phyloP scores from a whole-genome alignment of 495 filamentous ascomycete species.

The Xylaria sp. region DNA sequence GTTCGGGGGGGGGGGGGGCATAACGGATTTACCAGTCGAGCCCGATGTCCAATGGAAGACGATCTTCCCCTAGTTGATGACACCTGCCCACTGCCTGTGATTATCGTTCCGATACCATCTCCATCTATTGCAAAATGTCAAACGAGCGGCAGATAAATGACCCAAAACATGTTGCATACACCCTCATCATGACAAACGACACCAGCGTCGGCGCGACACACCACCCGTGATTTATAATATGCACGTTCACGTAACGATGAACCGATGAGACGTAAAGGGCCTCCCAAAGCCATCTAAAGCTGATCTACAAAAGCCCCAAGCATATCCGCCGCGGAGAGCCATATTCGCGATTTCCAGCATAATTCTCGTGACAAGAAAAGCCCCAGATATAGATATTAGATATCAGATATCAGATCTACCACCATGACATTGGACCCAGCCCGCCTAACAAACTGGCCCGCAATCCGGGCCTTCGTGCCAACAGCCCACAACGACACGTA shows the following conservation, averaged over 20 bases:
- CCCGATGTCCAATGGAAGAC: background rate
- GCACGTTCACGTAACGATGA: background rate
- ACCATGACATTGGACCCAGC: conserved; percentile 17
- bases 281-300: background rate
- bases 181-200: background rate
- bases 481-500: conserved; percentile 45
- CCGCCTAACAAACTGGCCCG: conserved; percentile 25
- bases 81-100: background rate
- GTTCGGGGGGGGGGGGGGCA: background rate
- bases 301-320: conserved; percentile 1
- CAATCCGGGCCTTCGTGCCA: conserved; percentile 27
- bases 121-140: background rate
- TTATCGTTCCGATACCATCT: background rate
- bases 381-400: background rate
- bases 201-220: conserved; percentile 3
- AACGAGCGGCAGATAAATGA: background rate
- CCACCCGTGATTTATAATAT: conserved; percentile 1
- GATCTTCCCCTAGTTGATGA: background rate
- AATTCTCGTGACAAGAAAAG: background rate
- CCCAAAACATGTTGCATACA: background rate
- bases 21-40: background rate
- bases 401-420: no score
- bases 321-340: background rate
- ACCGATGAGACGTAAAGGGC: no score
- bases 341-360: background rate